These are phyloP conservation scores for Tolypocladium sp. DNA, from an alignment of 2,329 filamentous ascomycete genomes.

Conservation along the genomic window DNA sequence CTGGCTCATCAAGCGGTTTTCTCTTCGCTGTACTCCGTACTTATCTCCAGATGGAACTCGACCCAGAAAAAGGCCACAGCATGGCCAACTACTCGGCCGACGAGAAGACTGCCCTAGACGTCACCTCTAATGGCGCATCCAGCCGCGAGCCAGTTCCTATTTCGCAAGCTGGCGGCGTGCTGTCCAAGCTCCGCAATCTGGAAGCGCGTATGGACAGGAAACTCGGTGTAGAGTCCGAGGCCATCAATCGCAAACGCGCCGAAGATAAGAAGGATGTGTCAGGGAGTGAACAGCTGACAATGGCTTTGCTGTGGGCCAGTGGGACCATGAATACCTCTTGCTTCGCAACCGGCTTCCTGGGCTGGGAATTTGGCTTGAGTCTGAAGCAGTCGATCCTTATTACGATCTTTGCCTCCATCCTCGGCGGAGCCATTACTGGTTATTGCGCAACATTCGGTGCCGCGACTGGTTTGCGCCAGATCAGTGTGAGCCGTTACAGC, in stretches of 20 bases:
- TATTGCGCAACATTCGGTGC: conserved; percentile 42
- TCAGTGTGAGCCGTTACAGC: conserved; percentile 38
- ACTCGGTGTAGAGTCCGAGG: conserved; percentile 39
- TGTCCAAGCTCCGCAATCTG: conserved; percentile 27
- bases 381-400: conserved; percentile 33
- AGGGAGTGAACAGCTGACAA: conserved; percentile 32
- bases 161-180: conserved; percentile 11
- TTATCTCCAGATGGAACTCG: neutral
- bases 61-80: neutral
- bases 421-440: conserved; percentile 22
- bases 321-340: conserved; percentile 41
- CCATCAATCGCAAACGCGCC: conserved; percentile 33
- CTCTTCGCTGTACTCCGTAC: neutral
- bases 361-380: conserved; percentile 36
- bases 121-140: neutral
- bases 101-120: neutral
- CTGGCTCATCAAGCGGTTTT: neutral
- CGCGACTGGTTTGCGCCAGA: conserved; percentile 39
- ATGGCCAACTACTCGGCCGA: neutral
- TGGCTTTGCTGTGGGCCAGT: conserved; percentile 43
- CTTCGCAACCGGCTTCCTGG: conserved; percentile 42
- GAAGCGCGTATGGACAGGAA: conserved; percentile 34
- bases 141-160: neutral
- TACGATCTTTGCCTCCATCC: conserved; percentile 34
- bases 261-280: conserved; percentile 24